phyloP scores from a whole-genome alignment of 768 basidiomycete genomes.

The Tubosaeta brunneosetosa region DNA sequence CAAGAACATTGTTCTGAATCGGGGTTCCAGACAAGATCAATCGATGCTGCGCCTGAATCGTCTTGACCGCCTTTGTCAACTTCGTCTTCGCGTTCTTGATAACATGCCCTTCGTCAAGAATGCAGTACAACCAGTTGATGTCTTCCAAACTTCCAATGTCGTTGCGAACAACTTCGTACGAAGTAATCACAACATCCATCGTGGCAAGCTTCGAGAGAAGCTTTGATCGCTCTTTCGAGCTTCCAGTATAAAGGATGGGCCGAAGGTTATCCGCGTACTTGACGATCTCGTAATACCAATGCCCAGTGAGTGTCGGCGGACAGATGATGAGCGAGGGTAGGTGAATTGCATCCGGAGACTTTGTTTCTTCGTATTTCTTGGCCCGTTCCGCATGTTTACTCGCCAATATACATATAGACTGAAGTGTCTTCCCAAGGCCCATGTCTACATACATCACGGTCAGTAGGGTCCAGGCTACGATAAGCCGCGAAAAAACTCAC shows the following conservation, averaged over 20 bases:
- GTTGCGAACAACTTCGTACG: conserved; percentile 96
- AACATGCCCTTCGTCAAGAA: conserved; percentile 96
- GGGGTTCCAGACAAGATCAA: conserved; percentile 95
- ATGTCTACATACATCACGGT: conserved; percentile 59
- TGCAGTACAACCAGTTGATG: conserved; percentile 89
- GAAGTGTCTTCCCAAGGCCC: conserved; percentile 97
- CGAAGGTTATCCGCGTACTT: conserved; percentile 85
- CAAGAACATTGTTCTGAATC: conserved; percentile 97
- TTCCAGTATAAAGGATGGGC: conserved; percentile 87
- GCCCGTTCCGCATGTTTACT: conserved; percentile 89
- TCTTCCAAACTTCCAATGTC: conserved; percentile 75
- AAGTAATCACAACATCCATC: conserved; percentile 92
- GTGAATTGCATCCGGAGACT: conserved; percentile 73
- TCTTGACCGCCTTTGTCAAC: conserved; percentile 93
- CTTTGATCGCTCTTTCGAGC: conserved; percentile 71
- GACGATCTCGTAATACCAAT: conserved; percentile 97
- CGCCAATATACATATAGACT: conserved; percentile 95
- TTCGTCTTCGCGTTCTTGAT: conserved; percentile 99
- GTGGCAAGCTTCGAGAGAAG: conserved; percentile 60
- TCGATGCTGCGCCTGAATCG: conserved; percentile 84
- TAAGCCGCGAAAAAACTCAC: conserved; percentile 38
- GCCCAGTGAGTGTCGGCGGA: conserved; percentile 95
- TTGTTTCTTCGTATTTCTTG: conserved; percentile 57
- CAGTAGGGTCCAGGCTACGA: background rate
- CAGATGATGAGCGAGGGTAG: conserved; percentile 94